Percentiles rank a stretch among this genome's conserved stretches.
These are phyloP conservation scores for Neoboletus magnificus DNA, from an alignment of 768 basidiomycete species.

Conservation along the genomic window DNA sequence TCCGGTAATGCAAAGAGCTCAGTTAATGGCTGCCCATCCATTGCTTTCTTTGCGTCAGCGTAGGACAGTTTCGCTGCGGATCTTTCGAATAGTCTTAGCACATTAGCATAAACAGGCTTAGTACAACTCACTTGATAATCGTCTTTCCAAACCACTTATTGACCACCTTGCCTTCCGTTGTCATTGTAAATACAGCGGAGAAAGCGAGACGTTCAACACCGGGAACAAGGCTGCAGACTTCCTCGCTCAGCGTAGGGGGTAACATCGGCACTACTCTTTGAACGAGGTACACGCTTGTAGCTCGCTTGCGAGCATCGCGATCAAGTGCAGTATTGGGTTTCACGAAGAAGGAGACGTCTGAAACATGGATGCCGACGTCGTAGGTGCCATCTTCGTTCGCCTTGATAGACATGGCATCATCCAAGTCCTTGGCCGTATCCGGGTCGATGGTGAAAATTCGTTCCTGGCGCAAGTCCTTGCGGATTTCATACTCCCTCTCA, in stretches of 20 bases:
- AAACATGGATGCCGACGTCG: slow-evolving; percentile 92
- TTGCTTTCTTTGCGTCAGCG: slow-evolving; percentile 72
- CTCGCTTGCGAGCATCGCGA: slow-evolving; percentile 95
- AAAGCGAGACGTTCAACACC: slow-evolving; percentile 89
- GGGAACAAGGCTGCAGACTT: slow-evolving; percentile 88
- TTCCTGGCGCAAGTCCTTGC: slow-evolving; percentile 82
- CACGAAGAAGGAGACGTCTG: slow-evolving; percentile 94
- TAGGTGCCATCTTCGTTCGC: slow-evolving; percentile 88
- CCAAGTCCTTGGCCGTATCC: slow-evolving; percentile 82
- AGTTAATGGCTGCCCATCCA: slow-evolving; percentile 66
- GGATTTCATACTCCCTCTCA: slow-evolving; percentile 81
- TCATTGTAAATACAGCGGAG: slow-evolving; percentile 84
- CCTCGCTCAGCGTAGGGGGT: slow-evolving; percentile 88
- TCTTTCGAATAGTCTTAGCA: slow-evolving; percentile 38
- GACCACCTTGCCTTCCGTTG: slow-evolving; percentile 72
- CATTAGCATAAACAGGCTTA: background rate
- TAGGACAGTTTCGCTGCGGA: slow-evolving; percentile 88
- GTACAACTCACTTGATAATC: slow-evolving; percentile 68
- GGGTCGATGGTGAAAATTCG: slow-evolving; percentile 95
- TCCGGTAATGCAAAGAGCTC: slow-evolving; percentile 52
- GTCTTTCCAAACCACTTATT: slow-evolving; percentile 94
- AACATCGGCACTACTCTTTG: slow-evolving; percentile 98
- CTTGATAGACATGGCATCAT: slow-evolving; percentile 92
- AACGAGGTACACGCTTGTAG: slow-evolving; percentile 94
- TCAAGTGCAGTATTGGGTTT: slow-evolving; percentile 96